phyloP scores from a whole-genome alignment of 306 rosid genomes.

The Rosa lucieae region DNA sequence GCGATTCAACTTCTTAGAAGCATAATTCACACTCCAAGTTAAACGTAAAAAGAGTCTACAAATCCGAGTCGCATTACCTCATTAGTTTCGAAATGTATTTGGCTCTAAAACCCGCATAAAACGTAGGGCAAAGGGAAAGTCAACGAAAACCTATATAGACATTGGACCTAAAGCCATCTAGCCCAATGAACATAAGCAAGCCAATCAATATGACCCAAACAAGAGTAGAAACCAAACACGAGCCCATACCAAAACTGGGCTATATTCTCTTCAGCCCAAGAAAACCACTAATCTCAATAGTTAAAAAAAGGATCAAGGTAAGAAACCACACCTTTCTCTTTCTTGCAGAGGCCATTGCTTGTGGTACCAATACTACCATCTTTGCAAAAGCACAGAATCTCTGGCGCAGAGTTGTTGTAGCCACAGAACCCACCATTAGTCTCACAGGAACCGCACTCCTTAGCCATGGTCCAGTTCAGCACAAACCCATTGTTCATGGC shows the following conservation, averaged over 20 bases:
- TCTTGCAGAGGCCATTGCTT: not conserved
- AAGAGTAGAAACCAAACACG: not conserved
- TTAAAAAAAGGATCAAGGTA: not conserved
- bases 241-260: not conserved
- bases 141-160: too few species aligned
- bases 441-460: not conserved
- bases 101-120: too few species aligned
- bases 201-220: not conserved
- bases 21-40: not conserved
- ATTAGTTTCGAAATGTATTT: too few species aligned
- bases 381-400: not conserved
- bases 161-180: not conserved
- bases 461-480: not conserved
- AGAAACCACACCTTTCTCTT: not conserved
- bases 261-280: not conserved
- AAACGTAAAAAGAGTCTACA: too few species aligned
- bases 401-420: not conserved
- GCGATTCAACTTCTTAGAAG: not conserved
- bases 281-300: not conserved
- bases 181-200: not conserved
- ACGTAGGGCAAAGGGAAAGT: too few species aligned
- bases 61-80: too few species aligned
- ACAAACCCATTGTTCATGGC: not conserved
- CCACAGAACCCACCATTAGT: not conserved
- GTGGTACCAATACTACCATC: not conserved